phyloP scores from a whole-genome alignment of 306 rosid species.

The Luffa acutangula region DNA sequence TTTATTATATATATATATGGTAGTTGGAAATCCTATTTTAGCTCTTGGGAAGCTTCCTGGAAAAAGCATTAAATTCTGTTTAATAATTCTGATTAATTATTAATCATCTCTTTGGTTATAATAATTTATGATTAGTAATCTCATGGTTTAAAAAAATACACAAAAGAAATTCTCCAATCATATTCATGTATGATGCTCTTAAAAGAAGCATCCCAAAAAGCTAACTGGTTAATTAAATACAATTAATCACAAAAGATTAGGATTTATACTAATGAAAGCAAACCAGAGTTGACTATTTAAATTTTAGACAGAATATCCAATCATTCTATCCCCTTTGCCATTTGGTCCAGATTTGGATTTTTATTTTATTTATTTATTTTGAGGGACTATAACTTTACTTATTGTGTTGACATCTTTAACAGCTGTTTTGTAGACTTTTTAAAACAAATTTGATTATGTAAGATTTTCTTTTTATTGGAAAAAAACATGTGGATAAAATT shows the following conservation, averaged over 20 bases:
- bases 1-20: background rate
- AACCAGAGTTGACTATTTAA: background rate
- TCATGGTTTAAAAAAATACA: background rate
- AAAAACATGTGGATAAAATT: background rate
- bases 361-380: background rate
- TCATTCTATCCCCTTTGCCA: background rate
- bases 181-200: background rate
- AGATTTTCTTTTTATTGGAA: background rate
- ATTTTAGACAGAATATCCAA: background rate
- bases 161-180: background rate
- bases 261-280: background rate
- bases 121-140: background rate
- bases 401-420: background rate
- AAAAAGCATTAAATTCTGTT: background rate
- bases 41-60: background rate
- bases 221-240: background rate
- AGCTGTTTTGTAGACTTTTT: background rate
- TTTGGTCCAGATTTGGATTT: background rate
- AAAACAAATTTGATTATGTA: background rate
- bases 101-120: background rate
- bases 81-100: background rate
- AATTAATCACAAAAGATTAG: background rate
- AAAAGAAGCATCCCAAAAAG: background rate
- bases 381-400: background rate
- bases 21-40: background rate